Conservation (phyloP, 345 rosid genomes). For the Sisymbrium altissimum region DNA sequence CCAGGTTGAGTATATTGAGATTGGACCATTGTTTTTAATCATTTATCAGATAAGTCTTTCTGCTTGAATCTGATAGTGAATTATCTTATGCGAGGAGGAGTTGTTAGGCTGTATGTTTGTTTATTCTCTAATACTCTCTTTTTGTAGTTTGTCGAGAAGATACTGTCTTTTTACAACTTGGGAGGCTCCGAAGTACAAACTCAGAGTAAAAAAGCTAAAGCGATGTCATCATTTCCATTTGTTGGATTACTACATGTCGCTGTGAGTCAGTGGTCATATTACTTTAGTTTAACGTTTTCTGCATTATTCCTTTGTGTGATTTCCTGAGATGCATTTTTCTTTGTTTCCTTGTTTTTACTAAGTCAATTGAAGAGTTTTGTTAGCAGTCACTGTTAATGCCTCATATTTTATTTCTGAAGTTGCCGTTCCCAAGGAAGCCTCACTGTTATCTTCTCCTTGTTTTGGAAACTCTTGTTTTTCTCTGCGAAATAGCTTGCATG, state of each 20-base stretch:
- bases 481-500: background rate
- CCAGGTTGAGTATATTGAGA: too few species aligned
- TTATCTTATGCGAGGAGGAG: background rate
- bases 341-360: background rate
- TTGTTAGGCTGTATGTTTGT: background rate
- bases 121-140: conserved; percentile 11
- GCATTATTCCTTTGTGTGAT: conserved; percentile 18
- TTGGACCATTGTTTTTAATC: too few species aligned
- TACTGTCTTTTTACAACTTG: conserved; percentile 53
- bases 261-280: conserved; percentile 48
- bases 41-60: too few species aligned
- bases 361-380: background rate
- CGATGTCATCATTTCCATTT: conserved; percentile 46
- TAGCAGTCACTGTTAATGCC: background rate
- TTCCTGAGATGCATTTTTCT: conserved; percentile 7
- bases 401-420: background rate
- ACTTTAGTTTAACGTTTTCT: background rate
- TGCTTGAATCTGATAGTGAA: background rate
- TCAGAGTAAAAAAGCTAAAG: conserved; percentile 19
- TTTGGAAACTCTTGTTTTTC: background rate
- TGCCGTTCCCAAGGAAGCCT: background rate
- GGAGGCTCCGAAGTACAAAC: conserved; percentile 22
- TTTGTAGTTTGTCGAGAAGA: conserved; percentile 61
- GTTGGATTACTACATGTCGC: conserved; percentile 72
- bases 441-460: background rate